phyloP scores from a whole-genome alignment of 2,329 filamentous ascomycete species.

The Fusarium sp. region DNA sequence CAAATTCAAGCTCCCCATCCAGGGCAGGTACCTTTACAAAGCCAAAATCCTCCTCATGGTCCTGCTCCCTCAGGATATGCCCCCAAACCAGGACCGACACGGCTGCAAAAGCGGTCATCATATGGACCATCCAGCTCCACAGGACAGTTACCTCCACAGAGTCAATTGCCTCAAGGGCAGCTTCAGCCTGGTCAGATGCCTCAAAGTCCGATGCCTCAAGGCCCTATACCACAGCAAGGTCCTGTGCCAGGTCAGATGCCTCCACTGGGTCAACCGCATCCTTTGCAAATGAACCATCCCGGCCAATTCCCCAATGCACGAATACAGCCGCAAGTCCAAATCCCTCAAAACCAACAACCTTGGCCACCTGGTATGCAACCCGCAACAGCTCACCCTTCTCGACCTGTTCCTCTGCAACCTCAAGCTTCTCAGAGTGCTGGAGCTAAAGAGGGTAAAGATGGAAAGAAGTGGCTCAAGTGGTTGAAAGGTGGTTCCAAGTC shows the following conservation, averaged over 20 bases:
- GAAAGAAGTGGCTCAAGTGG: constrained; percentile 43
- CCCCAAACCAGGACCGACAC: constrained; percentile 18
- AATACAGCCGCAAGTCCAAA: constrained; percentile 32
- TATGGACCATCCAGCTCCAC: constrained; percentile 19
- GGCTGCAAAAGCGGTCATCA: constrained; percentile 24
- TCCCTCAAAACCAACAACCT: constrained; percentile 26
- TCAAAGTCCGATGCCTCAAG: neutral
- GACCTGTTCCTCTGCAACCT: constrained; percentile 34
- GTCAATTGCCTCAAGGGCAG: constrained; percentile 7
- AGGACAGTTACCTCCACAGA: constrained; percentile 18
- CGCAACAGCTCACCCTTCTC: constrained; percentile 15
- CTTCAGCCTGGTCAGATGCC: constrained; percentile 12
- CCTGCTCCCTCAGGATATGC: constrained; percentile 7
- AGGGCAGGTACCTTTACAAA: constrained; percentile 1
- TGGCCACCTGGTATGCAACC: constrained; percentile 33
- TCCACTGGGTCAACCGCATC: constrained; percentile 12
- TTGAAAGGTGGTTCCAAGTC: constrained; percentile 40
- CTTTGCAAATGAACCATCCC: constrained; percentile 1
- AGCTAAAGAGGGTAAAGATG: constrained; percentile 36
- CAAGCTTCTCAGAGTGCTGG: constrained; percentile 27
- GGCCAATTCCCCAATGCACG: constrained; percentile 18
- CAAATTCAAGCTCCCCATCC: neutral
- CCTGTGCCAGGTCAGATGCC: neutral
- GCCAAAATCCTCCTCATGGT: constrained; percentile 11
- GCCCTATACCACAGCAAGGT: constrained; percentile 2